Evolutionary conservation across 2,329 filamentous ascomycete species (phyloP).

Genomic region (Metarhizium rileyi): DNA sequence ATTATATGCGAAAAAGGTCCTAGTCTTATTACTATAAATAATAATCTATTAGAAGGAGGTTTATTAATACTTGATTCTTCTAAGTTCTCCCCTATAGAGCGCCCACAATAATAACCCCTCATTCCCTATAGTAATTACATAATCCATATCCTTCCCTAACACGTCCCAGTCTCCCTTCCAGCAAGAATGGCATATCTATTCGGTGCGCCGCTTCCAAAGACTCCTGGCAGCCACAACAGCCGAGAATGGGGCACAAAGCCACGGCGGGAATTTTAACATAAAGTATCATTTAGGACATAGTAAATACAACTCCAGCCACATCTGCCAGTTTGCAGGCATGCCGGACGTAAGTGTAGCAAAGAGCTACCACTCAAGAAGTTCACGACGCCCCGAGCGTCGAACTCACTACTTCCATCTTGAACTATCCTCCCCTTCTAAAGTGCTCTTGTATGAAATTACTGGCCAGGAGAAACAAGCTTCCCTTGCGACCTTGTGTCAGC

Average conservation of each 20-base stretch:
- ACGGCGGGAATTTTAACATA: not conserved
- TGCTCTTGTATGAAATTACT: conserved; percentile 47
- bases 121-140: no score
- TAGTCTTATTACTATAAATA: no score
- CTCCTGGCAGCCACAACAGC: conserved; percentile 5
- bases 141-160: no score
- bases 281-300: conserved; percentile 1
- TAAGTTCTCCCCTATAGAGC: no score
- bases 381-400: not conserved
- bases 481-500: conserved; percentile 67
- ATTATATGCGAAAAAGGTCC: no score
- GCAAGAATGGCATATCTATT: conserved; percentile 11
- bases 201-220: conserved; percentile 9
- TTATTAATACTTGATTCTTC: no score
- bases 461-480: conserved; percentile 77
- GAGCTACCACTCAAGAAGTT: not conserved
- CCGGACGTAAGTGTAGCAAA: not conserved
- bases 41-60: no score
- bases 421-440: conserved; percentile 3
- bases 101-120: no score
- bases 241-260: not conserved
- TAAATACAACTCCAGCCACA: conserved; percentile 6
- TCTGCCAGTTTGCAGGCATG: not conserved
- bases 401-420: not conserved
- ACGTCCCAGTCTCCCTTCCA: no score